Conservation (phyloP, 1,284 basidiomycete species). For the Tilletia setariae region DNA sequence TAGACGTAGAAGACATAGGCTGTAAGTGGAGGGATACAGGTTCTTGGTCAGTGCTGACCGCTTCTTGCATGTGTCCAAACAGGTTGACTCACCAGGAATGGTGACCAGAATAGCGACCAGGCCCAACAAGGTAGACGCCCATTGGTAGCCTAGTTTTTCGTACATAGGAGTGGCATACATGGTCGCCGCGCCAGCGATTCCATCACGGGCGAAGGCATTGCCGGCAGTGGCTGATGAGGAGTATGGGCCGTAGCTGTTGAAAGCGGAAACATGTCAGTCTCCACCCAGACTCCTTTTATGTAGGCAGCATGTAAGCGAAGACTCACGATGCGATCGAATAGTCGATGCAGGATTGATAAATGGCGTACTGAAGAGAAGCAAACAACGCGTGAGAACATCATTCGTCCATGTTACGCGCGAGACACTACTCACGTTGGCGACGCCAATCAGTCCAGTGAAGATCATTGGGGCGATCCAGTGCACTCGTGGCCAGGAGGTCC, state of each 20-base stretch:
- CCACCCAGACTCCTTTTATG: constrained; percentile 38
- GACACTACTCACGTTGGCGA: constrained; percentile 48
- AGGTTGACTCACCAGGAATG: constrained; percentile 39
- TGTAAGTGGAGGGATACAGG: not conserved
- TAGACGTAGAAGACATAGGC: constrained; percentile 8
- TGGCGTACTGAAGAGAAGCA: constrained; percentile 22
- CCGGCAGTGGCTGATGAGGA: constrained; percentile 55
- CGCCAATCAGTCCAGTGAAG: constrained; percentile 55
- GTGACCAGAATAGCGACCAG: constrained; percentile 55
- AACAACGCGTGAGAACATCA: not conserved
- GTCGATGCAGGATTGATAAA: constrained; percentile 22
- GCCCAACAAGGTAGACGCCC: constrained; percentile 55
- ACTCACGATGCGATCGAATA: constrained; percentile 16
- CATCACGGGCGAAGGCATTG: constrained; percentile 50
- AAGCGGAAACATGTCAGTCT: constrained; percentile 54
- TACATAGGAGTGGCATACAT: constrained; percentile 57
- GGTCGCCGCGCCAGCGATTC: constrained; percentile 57
- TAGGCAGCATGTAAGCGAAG: not conserved
- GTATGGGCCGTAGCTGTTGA: constrained; percentile 57
- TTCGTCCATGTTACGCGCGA: too few species aligned
- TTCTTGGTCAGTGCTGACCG: not conserved
- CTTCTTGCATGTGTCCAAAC: not conserved
- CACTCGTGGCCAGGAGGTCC: constrained; percentile 54
- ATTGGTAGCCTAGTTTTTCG: constrained; percentile 51
- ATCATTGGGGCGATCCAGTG: constrained; percentile 58